Evolutionary conservation across 2,329 filamentous ascomycete genomes (phyloP).

Genomic region (Clarireedia monteithiana): DNA sequence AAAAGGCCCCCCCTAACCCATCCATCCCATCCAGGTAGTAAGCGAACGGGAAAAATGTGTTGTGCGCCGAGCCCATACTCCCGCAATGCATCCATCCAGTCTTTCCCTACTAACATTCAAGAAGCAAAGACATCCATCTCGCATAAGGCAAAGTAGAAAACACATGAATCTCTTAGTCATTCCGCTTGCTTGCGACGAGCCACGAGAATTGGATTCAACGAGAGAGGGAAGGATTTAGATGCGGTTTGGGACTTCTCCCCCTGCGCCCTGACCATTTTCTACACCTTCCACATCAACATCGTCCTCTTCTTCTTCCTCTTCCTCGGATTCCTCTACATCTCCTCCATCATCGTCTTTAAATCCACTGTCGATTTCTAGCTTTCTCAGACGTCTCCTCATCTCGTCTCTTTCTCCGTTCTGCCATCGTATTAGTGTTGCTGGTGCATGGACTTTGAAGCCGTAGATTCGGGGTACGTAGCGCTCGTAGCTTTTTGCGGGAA

Average conservation of each 20-base stretch:
- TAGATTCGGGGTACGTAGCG: slow-evolving; percentile 88
- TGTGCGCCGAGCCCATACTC: slow-evolving; percentile 11
- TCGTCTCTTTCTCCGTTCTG: slow-evolving; percentile 74
- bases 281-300: slow-evolving; percentile 12
- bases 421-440: slow-evolving; percentile 84
- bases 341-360: slow-evolving; percentile 64
- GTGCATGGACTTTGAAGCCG: slow-evolving; percentile 90
- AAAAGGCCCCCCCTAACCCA: not conserved
- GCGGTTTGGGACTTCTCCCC: not conserved
- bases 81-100: slow-evolving; percentile 14
- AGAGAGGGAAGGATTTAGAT: not conserved
- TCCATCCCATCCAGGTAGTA: not conserved
- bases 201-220: not conserved
- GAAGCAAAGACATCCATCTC: slow-evolving; percentile 6
- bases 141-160: slow-evolving; percentile 2
- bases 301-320: slow-evolving; percentile 39
- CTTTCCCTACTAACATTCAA: slow-evolving; percentile 8
- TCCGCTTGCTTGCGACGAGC: not conserved
- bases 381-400: slow-evolving; percentile 68
- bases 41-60: slow-evolving; percentile 3
- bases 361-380: slow-evolving; percentile 67
- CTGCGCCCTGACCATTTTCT: slow-evolving; percentile 1
- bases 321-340: slow-evolving; percentile 46
- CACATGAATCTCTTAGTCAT: not conserved
- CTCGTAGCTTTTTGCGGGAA: slow-evolving; percentile 76